Evolutionary conservation across 371 early-diverging fungal genomes (phyloP).

Genomic region (Coemansia linderi): DNA sequence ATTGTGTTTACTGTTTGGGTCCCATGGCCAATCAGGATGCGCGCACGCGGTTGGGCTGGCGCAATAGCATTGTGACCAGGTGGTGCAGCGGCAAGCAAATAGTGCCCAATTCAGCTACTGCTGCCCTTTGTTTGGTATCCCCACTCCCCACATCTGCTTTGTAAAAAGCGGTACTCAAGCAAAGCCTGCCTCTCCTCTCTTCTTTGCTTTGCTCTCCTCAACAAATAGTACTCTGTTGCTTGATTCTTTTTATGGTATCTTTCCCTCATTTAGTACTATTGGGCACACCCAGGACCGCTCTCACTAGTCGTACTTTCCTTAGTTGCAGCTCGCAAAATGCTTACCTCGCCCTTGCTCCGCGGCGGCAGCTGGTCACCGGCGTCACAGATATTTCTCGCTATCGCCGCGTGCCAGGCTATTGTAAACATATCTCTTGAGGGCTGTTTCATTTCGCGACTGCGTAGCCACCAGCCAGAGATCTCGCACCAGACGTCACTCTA

Average conservation of each 20-base stretch:
- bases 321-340: slow-evolving; percentile 1
- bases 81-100: not conserved
- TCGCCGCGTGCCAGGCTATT: slow-evolving; percentile 19
- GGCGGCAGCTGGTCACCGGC: slow-evolving; percentile 24
- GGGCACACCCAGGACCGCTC: slow-evolving; percentile 3
- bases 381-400: slow-evolving; percentile 17
- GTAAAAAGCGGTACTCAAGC: not conserved
- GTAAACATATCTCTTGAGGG: slow-evolving; percentile 27
- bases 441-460: slow-evolving; percentile 19
- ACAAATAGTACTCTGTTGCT: not conserved
- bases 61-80: not conserved
- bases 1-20: slow-evolving; percentile 1
- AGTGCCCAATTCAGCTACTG: not conserved
- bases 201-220: not conserved
- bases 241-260: not conserved
- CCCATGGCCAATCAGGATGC: not conserved
- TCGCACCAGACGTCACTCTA: slow-evolving; percentile 17
- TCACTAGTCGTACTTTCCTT: not conserved
- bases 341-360: slow-evolving; percentile 20
- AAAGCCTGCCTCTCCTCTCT: not conserved
- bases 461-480: not conserved
- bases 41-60: not conserved
- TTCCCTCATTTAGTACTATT: not conserved
- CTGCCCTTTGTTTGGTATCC: not conserved
- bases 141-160: slow-evolving; percentile 2